Evolutionary conservation across 768 basidiomycete species (phyloP).

Genomic region (Hirschioporus abietinus): DNA sequence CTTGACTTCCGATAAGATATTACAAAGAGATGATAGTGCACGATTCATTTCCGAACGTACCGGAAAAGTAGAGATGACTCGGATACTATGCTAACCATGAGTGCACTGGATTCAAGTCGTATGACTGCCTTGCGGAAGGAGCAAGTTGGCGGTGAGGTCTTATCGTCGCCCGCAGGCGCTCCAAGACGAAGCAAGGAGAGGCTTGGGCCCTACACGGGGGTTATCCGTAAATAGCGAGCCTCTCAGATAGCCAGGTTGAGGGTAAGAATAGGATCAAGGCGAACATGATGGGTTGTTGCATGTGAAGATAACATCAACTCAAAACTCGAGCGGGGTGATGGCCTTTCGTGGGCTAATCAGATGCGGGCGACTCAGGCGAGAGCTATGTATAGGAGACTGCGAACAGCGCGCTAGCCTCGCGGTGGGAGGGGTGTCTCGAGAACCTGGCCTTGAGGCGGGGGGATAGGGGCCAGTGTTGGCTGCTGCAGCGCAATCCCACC

Average conservation of each 20-base stretch:
- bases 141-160: background rate
- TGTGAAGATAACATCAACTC: constrained; percentile 1
- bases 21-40: background rate
- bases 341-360: background rate
- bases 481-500: background rate
- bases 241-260: background rate
- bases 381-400: background rate
- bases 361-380: background rate
- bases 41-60: background rate
- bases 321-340: background rate
- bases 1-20: background rate
- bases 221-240: background rate
- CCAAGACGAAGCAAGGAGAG: background rate
- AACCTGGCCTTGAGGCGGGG: background rate
- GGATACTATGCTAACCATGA: background rate
- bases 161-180: background rate
- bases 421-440: background rate
- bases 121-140: constrained; percentile 1
- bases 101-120: background rate
- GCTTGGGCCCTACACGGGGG: background rate
- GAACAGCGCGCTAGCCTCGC: background rate
- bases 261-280: background rate
- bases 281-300: background rate
- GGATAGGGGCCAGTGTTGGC: background rate
- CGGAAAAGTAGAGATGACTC: background rate